A percentile compares a stretch with the other conserved stretches of the same genome.
phyloP scores from a whole-genome alignment of 2,329 filamentous ascomycete genomes.

The Teratosphaeria gauchensis region DNA sequence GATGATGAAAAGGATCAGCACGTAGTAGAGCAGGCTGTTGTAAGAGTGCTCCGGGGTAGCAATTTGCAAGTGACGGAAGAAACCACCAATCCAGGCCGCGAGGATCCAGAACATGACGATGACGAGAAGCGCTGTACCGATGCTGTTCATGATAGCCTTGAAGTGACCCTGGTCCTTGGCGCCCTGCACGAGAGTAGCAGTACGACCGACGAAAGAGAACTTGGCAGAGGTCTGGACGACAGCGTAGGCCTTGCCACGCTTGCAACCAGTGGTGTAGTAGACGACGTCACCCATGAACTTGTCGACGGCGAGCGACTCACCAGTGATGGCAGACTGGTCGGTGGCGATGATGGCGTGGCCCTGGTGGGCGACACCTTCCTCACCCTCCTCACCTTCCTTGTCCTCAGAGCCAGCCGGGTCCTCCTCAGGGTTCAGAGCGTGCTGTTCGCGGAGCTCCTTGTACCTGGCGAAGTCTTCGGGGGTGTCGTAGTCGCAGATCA shows the following conservation, averaged over 20 bases:
- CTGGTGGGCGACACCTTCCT: constrained; percentile 51
- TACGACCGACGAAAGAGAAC: constrained; percentile 68
- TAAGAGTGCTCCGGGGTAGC: constrained; percentile 48
- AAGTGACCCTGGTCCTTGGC: constrained; percentile 69
- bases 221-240: constrained; percentile 58
- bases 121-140: constrained; percentile 63
- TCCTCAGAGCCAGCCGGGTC: constrained; percentile 52
- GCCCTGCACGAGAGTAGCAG: constrained; percentile 63
- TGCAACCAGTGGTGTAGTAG: constrained; percentile 75
- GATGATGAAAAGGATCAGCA: constrained; percentile 62
- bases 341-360: constrained; percentile 60
- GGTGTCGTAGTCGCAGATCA: constrained; percentile 64
- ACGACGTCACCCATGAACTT: constrained; percentile 68
- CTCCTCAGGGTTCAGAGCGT: constrained; percentile 44
- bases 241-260: constrained; percentile 67
- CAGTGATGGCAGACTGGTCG: constrained; percentile 73
- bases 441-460: constrained; percentile 50
- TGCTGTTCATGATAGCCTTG: constrained; percentile 77
- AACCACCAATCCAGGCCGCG: constrained; percentile 66
- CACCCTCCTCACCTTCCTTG: constrained; percentile 51
- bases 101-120: constrained; percentile 71
- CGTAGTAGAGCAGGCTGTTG: constrained; percentile 58
- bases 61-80: constrained; percentile 62
- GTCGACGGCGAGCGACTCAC: constrained; percentile 69
- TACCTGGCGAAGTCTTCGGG: constrained; percentile 59